Evolutionary conservation across 2,329 filamentous ascomycete species (phyloP).

Genomic region (Paraconiothyrium brasiliense): DNA sequence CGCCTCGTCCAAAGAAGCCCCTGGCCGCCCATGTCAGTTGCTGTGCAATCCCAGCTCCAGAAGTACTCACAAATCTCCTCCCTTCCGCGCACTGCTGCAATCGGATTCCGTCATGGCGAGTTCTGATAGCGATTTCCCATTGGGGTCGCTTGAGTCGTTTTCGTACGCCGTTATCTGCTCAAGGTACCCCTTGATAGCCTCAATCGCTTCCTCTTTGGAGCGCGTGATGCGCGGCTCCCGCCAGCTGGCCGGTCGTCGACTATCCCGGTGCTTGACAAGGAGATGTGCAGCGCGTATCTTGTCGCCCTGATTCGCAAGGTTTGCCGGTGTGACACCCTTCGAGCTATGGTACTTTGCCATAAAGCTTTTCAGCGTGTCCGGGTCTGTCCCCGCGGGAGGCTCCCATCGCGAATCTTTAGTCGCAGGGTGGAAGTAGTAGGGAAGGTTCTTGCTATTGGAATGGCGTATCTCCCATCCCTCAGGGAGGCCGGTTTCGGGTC

Average conservation of each 20-base stretch:
- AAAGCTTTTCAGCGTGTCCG: constrained; percentile 90
- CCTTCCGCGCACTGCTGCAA: constrained; percentile 93
- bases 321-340: constrained; percentile 54
- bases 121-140: constrained; percentile 71
- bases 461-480: constrained; percentile 93
- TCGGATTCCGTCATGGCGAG: constrained; percentile 90
- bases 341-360: constrained; percentile 88
- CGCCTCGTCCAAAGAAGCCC: constrained; percentile 90
- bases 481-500: constrained; percentile 71
- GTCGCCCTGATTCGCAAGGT: constrained; percentile 58
- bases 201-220: constrained; percentile 83
- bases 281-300: constrained; percentile 95
- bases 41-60: neutral
- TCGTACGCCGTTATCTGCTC: constrained; percentile 73
- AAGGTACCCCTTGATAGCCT: constrained; percentile 80
- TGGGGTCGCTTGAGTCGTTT: constrained; percentile 46
- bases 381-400: constrained; percentile 85
- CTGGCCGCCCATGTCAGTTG: constrained; percentile 48
- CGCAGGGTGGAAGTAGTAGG: constrained; percentile 94
- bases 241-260: constrained; percentile 91
- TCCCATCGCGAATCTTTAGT: constrained; percentile 96
- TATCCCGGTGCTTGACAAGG: constrained; percentile 91
- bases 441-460: constrained; percentile 97
- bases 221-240: constrained; percentile 88
- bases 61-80: constrained; percentile 79